These are phyloP conservation scores for Carex kokanica DNA, from an alignment of 176 grass and related monocot genomes.

Conservation along the genomic window DNA sequence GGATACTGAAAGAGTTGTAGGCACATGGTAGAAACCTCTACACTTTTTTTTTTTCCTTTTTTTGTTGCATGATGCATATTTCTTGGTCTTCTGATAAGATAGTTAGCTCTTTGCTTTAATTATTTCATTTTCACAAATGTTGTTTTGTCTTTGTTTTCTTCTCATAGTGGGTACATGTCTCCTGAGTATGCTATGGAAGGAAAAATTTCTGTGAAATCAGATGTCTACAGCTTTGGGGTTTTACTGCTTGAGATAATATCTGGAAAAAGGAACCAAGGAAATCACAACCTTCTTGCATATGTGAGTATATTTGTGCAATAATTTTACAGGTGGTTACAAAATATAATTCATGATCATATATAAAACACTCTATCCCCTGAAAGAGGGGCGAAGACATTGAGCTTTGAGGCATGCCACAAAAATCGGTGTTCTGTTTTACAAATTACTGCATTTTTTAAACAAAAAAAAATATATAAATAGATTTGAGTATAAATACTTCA, in stretches of 20 bases:
- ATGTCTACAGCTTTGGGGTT: slow-evolving; percentile 51
- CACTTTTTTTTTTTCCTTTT: background rate
- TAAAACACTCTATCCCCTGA: background rate
- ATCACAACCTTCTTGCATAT: slow-evolving; percentile 34
- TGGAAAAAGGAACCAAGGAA: slow-evolving; percentile 28
- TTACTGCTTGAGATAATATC: slow-evolving; percentile 37
- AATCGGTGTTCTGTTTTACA: background rate
- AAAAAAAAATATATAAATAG: background rate
- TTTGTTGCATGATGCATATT: background rate
- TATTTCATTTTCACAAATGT: background rate
- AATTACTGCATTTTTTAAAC: background rate
- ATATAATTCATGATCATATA: background rate
- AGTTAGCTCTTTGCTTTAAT: background rate
- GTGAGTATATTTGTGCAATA: slow-evolving; percentile 26
- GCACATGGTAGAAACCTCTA: slow-evolving; percentile 34
- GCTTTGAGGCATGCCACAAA: background rate
- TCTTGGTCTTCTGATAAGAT: background rate
- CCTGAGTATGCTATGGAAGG: slow-evolving; percentile 48
- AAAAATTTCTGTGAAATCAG: slow-evolving; percentile 45
- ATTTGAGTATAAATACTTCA: too few relatives aligned
- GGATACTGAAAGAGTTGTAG: slow-evolving; percentile 39
- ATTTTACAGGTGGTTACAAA: background rate
- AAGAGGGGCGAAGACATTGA: background rate
- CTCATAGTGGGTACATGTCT: slow-evolving; percentile 31
- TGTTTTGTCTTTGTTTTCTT: background rate